Evolutionary conservation across 2,329 filamentous ascomycete species (phyloP).

Genomic region (Nigrospora osmanthi): DNA sequence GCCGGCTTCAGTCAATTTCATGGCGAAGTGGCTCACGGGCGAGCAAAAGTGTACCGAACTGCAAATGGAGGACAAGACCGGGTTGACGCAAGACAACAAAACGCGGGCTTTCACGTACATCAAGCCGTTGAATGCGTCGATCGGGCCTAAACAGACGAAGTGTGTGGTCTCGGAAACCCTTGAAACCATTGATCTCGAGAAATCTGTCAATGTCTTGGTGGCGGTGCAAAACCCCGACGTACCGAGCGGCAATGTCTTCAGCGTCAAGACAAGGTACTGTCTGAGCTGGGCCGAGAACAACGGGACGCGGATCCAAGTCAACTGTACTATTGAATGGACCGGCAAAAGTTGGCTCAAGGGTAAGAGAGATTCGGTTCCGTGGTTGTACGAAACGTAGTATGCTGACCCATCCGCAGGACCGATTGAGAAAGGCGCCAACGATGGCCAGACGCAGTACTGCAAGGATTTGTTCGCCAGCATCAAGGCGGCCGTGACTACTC

Average conservation of each 20-base stretch:
- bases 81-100: constrained; percentile 66
- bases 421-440: constrained; percentile 91
- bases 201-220: constrained; percentile 72
- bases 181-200: constrained; percentile 82
- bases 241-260: constrained; percentile 85
- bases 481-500: constrained; percentile 63
- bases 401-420: constrained; percentile 53
- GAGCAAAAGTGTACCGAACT: constrained; percentile 90
- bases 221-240: constrained; percentile 91
- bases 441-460: constrained; percentile 78
- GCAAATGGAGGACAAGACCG: constrained; percentile 77
- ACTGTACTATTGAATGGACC: constrained; percentile 88
- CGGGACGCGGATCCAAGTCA: constrained; percentile 76
- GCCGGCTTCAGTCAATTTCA: constrained; percentile 67
- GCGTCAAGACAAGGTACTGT: constrained; percentile 89
- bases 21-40: constrained; percentile 76
- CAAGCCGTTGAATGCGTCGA: constrained; percentile 75
- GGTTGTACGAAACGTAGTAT: not conserved
- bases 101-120: constrained; percentile 77
- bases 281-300: constrained; percentile 88
- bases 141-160: constrained; percentile 91
- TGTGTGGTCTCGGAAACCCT: constrained; percentile 81
- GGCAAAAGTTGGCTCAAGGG: constrained; percentile 98
- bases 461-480: constrained; percentile 72
- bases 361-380: constrained; percentile 29